Evolutionary conservation across 225 moss, liverwort and hornwort genomes (phyloP), one percentile per base, ranked within the genome.

Genomic region (Physcomitrellopsis africana): DNA sequence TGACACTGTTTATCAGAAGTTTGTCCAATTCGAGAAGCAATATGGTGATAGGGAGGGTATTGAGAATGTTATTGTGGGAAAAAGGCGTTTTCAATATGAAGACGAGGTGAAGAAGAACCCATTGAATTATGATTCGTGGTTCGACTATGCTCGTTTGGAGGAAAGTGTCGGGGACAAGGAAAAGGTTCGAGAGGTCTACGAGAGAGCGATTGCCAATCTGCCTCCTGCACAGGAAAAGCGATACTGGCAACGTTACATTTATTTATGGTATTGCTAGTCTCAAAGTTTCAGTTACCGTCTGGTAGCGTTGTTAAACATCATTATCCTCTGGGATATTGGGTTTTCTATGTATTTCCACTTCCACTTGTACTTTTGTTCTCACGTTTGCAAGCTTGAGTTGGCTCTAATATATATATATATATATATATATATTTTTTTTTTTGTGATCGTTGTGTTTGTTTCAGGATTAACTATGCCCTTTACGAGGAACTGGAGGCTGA

Each of bases 231-330:
- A 87, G 74, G 83, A 87, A 43, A 90, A 90, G 75, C 87, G 87
- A 20, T 90, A 83, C 43, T 90, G 90, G 87, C 87, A 86, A 69
- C 78, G 87, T 65, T 90, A 90, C 29, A 90, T 90, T 26, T 90
- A 90, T 60, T 81, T 90, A 10, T 90, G 90, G 89, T 85, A 24
- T 17, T 16, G 5, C 26, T 10, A 15, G 3, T 37, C 52, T 17
- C 16, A 6, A 6, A 12, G 23, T 61, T 61, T 15, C 16, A 26
- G 1, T 61, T 11, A 7, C 32, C 32, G 3, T 5, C 16, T n/a
- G 63, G 10, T 17, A 9, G 17, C 37, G 3, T 37, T 37, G 32
- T 37, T 37, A 37, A 37, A 37, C 32, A 37, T 37, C 32, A 37
- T 37, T 37, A 37, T 7, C 32, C 32, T 37, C 32, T 2, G 32